A percentile compares a stretch with the other conserved stretches of the same genome.
Conservation (phyloP, 305 asterid species). For the Rubia tinctorum region DNA sequence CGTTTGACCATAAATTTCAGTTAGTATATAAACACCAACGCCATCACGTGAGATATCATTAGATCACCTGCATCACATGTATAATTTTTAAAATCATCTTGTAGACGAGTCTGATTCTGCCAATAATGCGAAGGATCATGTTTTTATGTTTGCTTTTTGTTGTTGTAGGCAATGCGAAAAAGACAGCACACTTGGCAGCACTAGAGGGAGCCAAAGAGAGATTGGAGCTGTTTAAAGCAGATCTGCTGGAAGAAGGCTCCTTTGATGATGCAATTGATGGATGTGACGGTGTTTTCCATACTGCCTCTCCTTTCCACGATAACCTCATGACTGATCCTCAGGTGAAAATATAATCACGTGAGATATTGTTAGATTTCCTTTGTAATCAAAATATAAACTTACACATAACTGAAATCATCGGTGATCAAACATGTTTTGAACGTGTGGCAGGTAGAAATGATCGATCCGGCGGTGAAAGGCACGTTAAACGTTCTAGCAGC, state of each 20-base stretch:
- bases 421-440: no score
- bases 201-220: slow-evolving; percentile 69
- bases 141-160: slow-evolving; percentile 3
- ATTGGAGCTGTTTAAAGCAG: slow-evolving; percentile 52
- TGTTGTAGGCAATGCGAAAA: slow-evolving; percentile 46
- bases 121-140: no score
- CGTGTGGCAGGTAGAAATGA: slow-evolving; percentile 46
- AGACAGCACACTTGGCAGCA: slow-evolving; percentile 40
- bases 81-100: no score
- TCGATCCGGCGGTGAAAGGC: slow-evolving; percentile 59
- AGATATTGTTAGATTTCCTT: no score
- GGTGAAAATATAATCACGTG: slow-evolving; percentile 30
- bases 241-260: slow-evolving; percentile 59
- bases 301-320: slow-evolving; percentile 58
- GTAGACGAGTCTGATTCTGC: no score
- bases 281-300: slow-evolving; percentile 57
- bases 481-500: slow-evolving; percentile 56
- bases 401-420: no score
- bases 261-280: slow-evolving; percentile 50
- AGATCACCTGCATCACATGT: no score
- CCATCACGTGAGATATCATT: no score
- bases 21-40: no score
- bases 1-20: no score
- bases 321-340: slow-evolving; percentile 39
- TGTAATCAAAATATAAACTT: no score